phyloP scores from a whole-genome alignment of 768 basidiomycete species.

The Boletus pseudopeckii region DNA sequence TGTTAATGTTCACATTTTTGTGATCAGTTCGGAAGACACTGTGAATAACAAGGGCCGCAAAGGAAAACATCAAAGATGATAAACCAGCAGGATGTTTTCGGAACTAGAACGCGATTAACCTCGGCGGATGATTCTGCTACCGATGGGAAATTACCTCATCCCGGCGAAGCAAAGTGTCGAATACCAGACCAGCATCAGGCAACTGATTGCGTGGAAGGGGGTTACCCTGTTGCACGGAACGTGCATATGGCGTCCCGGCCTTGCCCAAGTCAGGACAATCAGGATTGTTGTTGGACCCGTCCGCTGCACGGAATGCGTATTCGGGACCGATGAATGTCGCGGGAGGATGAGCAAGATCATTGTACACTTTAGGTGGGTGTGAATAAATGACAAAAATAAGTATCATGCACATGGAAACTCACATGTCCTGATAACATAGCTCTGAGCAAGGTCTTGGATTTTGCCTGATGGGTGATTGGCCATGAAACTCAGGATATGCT shows the following conservation, averaged over 20 bases:
- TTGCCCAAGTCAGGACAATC: constrained; percentile 69
- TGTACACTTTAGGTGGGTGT: constrained; percentile 53
- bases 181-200: constrained; percentile 77
- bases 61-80: constrained; percentile 77
- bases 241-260: constrained; percentile 76
- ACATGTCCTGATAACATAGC: constrained; percentile 52
- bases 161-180: constrained; percentile 73
- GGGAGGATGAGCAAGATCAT: constrained; percentile 79
- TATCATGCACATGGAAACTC: constrained; percentile 24
- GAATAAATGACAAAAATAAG: not conserved
- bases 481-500: constrained; percentile 63
- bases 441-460: constrained; percentile 38
- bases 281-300: constrained; percentile 77
- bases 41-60: constrained; percentile 81
- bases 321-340: constrained; percentile 61
- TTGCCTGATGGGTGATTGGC: constrained; percentile 52
- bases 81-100: constrained; percentile 74
- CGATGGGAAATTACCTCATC: constrained; percentile 47
- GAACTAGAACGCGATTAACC: constrained; percentile 45
- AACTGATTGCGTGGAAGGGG: constrained; percentile 64
- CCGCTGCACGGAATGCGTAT: constrained; percentile 68
- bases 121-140: not conserved
- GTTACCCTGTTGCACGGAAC: constrained; percentile 71
- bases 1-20: constrained; percentile 62
- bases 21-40: constrained; percentile 85